phyloP scores from a whole-genome alignment of 2,329 filamentous ascomycete genomes.

The Aquanectria penicillioides region DNA sequence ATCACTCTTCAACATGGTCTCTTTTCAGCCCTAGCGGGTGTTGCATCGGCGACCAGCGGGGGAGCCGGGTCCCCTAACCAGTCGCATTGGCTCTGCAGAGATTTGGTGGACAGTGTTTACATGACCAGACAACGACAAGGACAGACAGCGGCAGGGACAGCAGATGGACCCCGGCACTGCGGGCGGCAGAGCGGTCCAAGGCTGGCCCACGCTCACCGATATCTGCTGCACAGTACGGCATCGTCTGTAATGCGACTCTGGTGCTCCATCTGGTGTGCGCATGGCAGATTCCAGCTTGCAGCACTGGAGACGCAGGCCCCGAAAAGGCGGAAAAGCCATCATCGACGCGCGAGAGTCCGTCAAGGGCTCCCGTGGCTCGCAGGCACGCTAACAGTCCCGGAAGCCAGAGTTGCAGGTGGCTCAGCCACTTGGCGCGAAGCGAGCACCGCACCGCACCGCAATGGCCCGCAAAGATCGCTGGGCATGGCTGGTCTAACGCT shows the following conservation, averaged over 20 bases:
- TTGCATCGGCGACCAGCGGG: conserved; percentile 10
- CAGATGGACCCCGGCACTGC: conserved; percentile 7
- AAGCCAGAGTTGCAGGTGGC: conserved; percentile 6
- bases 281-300: not conserved
- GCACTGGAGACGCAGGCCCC: too few species aligned
- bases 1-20: too few species aligned
- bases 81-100: too few species aligned
- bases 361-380: too few species aligned
- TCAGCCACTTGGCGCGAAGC: conserved; percentile 11
- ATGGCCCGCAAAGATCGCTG: not conserved
- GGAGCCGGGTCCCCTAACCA: not conserved
- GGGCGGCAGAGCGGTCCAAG: too few species aligned
- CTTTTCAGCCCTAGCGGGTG: conserved; percentile 5
- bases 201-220: too few species aligned
- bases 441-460: not conserved
- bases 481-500: not conserved
- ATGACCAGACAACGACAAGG: too few species aligned
- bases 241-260: conserved; percentile 2
- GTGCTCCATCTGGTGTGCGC: conserved; percentile 1
- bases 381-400: not conserved
- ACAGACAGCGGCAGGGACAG: too few species aligned
- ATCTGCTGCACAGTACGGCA: too few species aligned
- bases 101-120: too few species aligned
- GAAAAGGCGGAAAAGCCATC: too few species aligned
- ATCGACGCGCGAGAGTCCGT: too few species aligned